phyloP scores from a whole-genome alignment of 2,329 filamentous ascomycete species.

The Beauveria sp. region DNA sequence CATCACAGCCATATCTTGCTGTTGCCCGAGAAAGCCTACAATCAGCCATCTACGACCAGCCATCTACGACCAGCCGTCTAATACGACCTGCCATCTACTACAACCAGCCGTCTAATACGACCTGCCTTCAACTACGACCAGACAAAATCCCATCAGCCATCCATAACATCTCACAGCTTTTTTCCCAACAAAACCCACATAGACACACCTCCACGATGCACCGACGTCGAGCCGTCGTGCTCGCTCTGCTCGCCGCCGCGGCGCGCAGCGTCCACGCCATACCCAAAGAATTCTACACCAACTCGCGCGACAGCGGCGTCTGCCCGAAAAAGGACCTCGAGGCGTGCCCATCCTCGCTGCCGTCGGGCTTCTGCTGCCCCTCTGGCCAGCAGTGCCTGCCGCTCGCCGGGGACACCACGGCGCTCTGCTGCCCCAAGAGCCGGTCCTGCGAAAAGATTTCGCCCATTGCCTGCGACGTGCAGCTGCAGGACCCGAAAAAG shows the following conservation, averaged over 20 bases:
- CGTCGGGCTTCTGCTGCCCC: conserved; percentile 50
- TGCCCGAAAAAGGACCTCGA: neutral
- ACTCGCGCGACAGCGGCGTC: neutral
- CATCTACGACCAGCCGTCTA: too few species aligned
- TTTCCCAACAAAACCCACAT: neutral
- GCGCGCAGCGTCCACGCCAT: neutral
- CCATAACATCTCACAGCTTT: too few species aligned
- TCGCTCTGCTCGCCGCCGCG: neutral
- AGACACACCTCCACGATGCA: neutral
- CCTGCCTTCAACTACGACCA: neutral
- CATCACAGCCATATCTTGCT: neutral
- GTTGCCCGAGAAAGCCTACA: too few species aligned
- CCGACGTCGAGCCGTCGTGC: neutral
- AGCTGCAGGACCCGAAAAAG: conserved; percentile 49
- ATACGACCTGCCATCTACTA: too few species aligned
- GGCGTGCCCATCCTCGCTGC: neutral
- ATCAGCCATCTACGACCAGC: too few species aligned
- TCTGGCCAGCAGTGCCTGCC: conserved; percentile 44
- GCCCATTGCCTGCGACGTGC: conserved; percentile 57
- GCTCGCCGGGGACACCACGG: conserved; percentile 57
- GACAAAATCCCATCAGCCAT: neutral
- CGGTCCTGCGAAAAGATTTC: conserved; percentile 51
- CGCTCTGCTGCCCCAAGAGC: conserved; percentile 61
- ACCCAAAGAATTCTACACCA: neutral
- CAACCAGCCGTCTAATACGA: too few species aligned